Percentiles rank a stretch among this genome's conserved stretches.
Conservation (phyloP, 23 red algal genomes). For the Chondrus crispus region DNA sequence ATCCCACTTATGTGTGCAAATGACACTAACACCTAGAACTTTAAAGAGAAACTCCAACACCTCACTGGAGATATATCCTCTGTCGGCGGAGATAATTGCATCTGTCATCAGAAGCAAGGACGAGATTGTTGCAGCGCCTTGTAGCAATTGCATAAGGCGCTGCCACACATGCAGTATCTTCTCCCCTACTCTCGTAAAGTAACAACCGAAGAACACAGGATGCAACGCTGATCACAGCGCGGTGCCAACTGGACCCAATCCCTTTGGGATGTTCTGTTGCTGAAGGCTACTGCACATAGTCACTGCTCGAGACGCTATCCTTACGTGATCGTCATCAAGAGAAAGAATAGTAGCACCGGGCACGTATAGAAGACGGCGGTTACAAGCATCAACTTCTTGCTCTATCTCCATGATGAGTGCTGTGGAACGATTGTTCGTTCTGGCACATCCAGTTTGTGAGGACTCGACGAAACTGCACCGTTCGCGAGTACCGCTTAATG, state of each 20-base stretch:
- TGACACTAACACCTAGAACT: neutral
- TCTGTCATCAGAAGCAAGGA: neutral
- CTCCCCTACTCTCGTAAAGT: neutral
- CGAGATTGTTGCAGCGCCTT: neutral
- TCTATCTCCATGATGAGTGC: neutral
- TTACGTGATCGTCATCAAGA: conserved; percentile 14
- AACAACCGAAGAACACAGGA: neutral
- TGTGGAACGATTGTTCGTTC: neutral
- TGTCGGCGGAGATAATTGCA: neutral
- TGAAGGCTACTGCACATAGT: neutral
- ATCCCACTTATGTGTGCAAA: neutral
- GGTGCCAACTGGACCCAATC: conserved; percentile 2
- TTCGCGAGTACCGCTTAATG: neutral
- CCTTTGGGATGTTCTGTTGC: neutral
- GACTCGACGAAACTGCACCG: neutral
- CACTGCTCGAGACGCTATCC: neutral
- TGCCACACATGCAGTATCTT: neutral
- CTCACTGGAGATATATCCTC: neutral
- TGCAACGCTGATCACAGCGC: neutral
- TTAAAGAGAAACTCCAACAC: neutral
- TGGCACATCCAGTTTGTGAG: too few species aligned
- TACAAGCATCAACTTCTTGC: neutral
- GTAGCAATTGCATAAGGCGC: neutral
- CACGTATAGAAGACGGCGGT: neutral
- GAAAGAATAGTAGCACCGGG: neutral